These are phyloP conservation scores for Spathaspora arborariae DNA, from an alignment of 805 yeast genomes.

Conservation along the genomic window DNA sequence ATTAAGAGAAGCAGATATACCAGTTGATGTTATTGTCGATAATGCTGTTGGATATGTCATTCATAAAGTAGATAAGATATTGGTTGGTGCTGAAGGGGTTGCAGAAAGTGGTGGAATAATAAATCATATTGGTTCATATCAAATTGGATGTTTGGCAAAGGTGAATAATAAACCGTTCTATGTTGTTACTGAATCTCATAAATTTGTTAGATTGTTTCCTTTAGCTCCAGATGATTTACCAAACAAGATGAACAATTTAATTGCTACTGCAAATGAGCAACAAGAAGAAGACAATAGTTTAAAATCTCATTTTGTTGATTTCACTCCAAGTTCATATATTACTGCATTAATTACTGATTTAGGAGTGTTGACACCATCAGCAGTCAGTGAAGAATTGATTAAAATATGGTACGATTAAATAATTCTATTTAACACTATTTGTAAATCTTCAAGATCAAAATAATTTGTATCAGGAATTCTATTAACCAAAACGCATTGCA, in stretches of 20 bases:
- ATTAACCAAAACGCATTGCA: constrained; percentile 44
- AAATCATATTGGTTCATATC: constrained; percentile 92
- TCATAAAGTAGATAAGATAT: constrained; percentile 85
- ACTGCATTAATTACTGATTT: constrained; percentile 95
- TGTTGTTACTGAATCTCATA: constrained; percentile 92
- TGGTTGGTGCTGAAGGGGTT: constrained; percentile 99
- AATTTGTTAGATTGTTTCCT: constrained; percentile 94
- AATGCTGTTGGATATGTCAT: constrained; percentile 91
- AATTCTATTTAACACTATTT: constrained; percentile 17
- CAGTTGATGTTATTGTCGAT: constrained; percentile 85
- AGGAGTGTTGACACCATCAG: constrained; percentile 96
- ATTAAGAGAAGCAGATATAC: constrained; percentile 70
- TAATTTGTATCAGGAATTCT: constrained; percentile 19
- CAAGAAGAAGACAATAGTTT: constrained; percentile 18
- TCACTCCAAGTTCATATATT: constrained; percentile 92
- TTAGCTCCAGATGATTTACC: constrained; percentile 90
- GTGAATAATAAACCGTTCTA: constrained; percentile 89
- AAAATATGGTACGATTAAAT: constrained; percentile 92
- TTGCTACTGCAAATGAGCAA: constrained; percentile 19
- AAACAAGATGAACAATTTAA: constrained; percentile 23
- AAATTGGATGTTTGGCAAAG: constrained; percentile 88
- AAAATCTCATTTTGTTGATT: constrained; percentile 58
- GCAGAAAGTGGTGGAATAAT: constrained; percentile 98
- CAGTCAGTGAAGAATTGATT: constrained; percentile 96
- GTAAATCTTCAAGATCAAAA: constrained; percentile 44